A percentile compares a stretch with the other conserved stretches of the same genome.
Evolutionary conservation across 371 early-diverging fungal genomes (phyloP).

Genomic region (Lichtheimia corymbifera): DNA sequence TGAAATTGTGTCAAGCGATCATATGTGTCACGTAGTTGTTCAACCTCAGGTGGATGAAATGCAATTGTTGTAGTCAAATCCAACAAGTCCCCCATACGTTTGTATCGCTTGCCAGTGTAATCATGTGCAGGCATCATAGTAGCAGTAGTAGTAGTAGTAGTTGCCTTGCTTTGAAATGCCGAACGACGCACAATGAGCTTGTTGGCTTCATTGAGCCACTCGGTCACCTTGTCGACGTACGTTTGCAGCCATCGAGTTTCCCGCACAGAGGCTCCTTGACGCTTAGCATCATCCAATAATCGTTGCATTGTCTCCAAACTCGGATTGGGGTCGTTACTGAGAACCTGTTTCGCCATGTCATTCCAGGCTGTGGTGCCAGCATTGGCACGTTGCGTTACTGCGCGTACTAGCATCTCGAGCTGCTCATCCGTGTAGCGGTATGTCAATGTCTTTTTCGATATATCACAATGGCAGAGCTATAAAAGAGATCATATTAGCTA

Average conservation of each 20-base stretch:
- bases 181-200: slow-evolving; percentile 27
- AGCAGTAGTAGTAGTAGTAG: background rate
- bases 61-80: slow-evolving; percentile 11
- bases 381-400: slow-evolving; percentile 10
- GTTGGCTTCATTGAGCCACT: slow-evolving; percentile 21
- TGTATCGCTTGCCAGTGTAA: slow-evolving; percentile 12
- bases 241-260: slow-evolving; percentile 15
- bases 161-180: background rate
- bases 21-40: slow-evolving; percentile 11
- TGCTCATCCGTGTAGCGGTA: slow-evolving; percentile 58
- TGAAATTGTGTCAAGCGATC: slow-evolving; percentile 8
- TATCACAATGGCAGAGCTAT: slow-evolving; percentile 59
- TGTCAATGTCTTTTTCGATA: slow-evolving; percentile 40
- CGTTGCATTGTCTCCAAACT: slow-evolving; percentile 51
- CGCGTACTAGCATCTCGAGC: slow-evolving; percentile 37
- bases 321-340: slow-evolving; percentile 47
- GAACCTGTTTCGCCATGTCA: slow-evolving; percentile 29
- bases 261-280: slow-evolving; percentile 23
- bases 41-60: slow-evolving; percentile 21
- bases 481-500: background rate
- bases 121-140: background rate
- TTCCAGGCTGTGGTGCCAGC: slow-evolving; percentile 39
- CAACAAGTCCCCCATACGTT: slow-evolving; percentile 15
- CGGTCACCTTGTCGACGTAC: slow-evolving; percentile 12
- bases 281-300: slow-evolving; percentile 51